phyloP scores from a whole-genome alignment of 2,329 filamentous ascomycete genomes.

The Chrysosporium queenslandicum region DNA sequence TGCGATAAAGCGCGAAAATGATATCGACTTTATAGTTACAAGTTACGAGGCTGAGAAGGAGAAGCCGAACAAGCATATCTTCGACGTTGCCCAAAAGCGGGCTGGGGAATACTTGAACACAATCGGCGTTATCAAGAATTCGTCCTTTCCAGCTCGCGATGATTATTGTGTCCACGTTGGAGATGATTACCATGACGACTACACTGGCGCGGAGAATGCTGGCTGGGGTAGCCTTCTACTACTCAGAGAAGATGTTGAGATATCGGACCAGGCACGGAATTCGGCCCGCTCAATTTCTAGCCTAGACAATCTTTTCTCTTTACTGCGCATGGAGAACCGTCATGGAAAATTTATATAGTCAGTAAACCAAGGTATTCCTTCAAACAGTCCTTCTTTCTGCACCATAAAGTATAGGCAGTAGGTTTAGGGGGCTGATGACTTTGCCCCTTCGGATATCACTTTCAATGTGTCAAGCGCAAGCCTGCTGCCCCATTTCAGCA shows the following conservation, averaged over 20 bases:
- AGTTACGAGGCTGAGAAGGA: constrained; percentile 40
- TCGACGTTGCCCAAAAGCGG: constrained; percentile 30
- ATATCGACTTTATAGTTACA: constrained; percentile 38
- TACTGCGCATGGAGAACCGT: neutral
- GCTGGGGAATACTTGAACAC: constrained; percentile 18
- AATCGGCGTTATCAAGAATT: neutral
- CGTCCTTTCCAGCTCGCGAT: constrained; percentile 18
- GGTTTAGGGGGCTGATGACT: neutral
- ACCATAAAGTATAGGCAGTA: neutral
- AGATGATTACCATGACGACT: constrained; percentile 37
- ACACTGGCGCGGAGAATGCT: constrained; percentile 28
- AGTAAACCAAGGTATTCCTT: neutral
- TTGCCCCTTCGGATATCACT: constrained; percentile 21
- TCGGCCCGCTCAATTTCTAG: neutral
- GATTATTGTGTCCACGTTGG: constrained; percentile 34
- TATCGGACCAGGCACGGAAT: neutral
- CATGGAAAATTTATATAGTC: neutral
- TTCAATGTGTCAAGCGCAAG: constrained; percentile 35
- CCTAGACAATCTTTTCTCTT: neutral
- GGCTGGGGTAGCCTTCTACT: constrained; percentile 29
- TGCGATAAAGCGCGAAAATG: constrained; percentile 22
- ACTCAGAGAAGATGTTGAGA: constrained; percentile 12
- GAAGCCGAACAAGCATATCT: constrained; percentile 35
- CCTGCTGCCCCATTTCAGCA: constrained; percentile 40
- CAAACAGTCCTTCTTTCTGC: neutral